Evolutionary conservation across 2,329 filamentous ascomycete species (phyloP).

Genomic region (Fusarium gaditjirri): DNA sequence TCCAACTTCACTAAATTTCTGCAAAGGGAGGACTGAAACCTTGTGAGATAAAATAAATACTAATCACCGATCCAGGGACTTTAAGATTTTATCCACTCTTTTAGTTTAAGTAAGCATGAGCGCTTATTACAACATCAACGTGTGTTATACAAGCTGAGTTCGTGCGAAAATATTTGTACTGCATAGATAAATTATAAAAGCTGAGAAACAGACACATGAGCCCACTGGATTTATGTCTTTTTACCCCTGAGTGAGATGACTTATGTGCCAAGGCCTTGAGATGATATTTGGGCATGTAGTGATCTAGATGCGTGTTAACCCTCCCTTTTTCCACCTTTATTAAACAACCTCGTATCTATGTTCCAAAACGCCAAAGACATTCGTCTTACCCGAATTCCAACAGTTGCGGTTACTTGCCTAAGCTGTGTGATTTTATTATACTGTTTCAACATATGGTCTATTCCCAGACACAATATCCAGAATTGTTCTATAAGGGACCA

Average conservation of each 20-base stretch:
- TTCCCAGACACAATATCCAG: rapidly evolving
- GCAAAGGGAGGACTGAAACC: not conserved
- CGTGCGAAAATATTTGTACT: rapidly evolving
- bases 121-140: rapidly evolving
- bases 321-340: not conserved
- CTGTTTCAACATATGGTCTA: rapidly evolving
- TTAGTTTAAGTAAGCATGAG: rapidly evolving
- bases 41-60: not conserved
- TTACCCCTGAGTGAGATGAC: not conserved
- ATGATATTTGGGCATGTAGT: not conserved
- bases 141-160: not conserved
- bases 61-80: not conserved
- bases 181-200: no score
- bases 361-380: rapidly evolving
- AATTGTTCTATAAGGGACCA: no score
- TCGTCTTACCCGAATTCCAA: not conserved
- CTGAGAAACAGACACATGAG: no score
- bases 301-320: not conserved
- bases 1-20: not conserved
- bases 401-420: rapidly evolving
- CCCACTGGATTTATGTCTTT: rapidly evolving
- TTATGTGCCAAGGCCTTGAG: not conserved
- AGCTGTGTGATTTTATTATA: no score
- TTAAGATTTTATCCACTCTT: not conserved
- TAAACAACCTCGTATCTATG: not conserved